Evolutionary conservation across 257 asterid species (phyloP).

Genomic region (Cinchona pubescens): DNA sequence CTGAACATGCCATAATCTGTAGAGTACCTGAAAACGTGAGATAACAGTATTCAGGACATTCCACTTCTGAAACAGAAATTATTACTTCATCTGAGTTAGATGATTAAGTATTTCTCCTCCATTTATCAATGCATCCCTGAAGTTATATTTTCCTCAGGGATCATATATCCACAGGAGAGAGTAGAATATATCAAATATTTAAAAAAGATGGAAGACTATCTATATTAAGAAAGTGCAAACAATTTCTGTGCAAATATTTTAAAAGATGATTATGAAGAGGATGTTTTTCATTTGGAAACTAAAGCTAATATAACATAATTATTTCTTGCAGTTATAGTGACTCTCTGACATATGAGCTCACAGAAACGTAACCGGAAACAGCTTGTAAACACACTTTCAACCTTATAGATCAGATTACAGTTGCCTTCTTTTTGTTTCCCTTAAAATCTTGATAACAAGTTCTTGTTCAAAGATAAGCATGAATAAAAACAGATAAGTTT

Average conservation of each 20-base stretch:
- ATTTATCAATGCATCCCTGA: too few species aligned
- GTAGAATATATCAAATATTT: background rate
- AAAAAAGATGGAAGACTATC: background rate
- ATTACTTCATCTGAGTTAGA: background rate
- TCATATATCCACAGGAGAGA: background rate
- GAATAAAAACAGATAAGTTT: background rate
- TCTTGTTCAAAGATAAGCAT: background rate
- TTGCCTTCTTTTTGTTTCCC: background rate
- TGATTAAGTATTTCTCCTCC: too few species aligned
- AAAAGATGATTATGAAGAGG: background rate
- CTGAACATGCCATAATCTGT: constrained; percentile 93
- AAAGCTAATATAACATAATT: background rate
- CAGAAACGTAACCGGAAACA: background rate
- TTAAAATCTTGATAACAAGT: background rate
- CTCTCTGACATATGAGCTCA: background rate
- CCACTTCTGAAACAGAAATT: background rate
- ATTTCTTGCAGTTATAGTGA: background rate
- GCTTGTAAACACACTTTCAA: background rate
- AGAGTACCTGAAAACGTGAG: constrained; percentile 51
- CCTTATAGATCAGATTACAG: background rate
- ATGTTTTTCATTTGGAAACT: background rate
- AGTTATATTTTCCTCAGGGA: background rate
- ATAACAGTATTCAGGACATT: background rate
- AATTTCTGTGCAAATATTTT: background rate
- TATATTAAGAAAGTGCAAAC: background rate